These are phyloP conservation scores for Arxiozyma slooffiae DNA, from an alignment of 1,139 yeast genomes.

Conservation along the genomic window DNA sequence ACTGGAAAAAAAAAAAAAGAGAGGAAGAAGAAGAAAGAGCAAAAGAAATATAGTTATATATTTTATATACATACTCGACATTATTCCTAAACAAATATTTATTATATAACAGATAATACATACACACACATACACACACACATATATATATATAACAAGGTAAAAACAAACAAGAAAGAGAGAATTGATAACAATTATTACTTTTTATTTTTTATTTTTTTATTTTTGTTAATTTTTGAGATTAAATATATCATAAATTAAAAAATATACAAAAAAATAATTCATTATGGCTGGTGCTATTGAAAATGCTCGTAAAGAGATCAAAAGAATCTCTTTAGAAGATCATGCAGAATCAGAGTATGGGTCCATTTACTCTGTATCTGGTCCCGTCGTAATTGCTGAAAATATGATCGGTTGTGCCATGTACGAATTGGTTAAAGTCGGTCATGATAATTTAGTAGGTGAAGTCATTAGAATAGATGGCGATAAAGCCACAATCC, in stretches of 20 bases:
- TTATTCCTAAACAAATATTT: too few species aligned
- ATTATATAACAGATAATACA: neutral
- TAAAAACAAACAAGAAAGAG: too few species aligned
- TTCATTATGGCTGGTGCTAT: conserved; percentile 75
- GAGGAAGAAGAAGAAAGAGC: neutral
- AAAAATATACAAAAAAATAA: too few species aligned
- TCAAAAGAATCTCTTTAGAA: conserved; percentile 74
- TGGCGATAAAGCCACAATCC: conserved; percentile 94
- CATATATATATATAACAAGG: too few species aligned
- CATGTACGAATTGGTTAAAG: conserved; percentile 96
- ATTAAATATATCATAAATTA: too few species aligned
- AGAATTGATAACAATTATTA: too few species aligned
- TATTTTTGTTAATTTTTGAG: too few species aligned
- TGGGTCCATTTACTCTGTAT: conserved; percentile 84
- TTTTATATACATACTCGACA: too few species aligned
- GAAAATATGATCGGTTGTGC: conserved; percentile 99
- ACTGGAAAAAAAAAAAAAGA: neutral
- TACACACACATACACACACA: too few species aligned
- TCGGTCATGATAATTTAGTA: conserved; percentile 91
- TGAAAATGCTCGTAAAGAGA: conserved; percentile 92
- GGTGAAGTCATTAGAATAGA: conserved; percentile 97
- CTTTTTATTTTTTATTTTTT: too few species aligned
- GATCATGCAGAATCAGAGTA: conserved; percentile 69
- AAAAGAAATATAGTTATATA: too few species aligned
- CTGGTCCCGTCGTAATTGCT: conserved; percentile 96